These are phyloP conservation scores for Acer campestre DNA, from an alignment of 345 rosid species.

Conservation along the genomic window DNA sequence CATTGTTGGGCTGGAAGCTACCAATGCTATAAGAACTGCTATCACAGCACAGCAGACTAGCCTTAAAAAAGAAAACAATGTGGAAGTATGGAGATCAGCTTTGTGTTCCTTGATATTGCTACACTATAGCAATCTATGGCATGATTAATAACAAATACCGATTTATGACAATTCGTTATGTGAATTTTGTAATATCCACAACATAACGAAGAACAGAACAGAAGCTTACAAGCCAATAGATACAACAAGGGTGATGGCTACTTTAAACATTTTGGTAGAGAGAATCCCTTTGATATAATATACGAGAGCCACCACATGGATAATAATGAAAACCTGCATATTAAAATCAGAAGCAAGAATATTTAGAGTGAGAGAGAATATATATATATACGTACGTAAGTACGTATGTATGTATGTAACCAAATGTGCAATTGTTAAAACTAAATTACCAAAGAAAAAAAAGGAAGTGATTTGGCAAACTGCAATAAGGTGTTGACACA, in stretches of 20 bases:
- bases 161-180: background rate
- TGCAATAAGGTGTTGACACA: background rate
- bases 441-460: background rate
- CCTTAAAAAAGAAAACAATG: constrained; percentile 53
- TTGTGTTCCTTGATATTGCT: constrained; percentile 5
- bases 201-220: constrained; percentile 14
- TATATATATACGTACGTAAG: background rate
- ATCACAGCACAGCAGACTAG: constrained; percentile 69
- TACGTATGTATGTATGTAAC: background rate
- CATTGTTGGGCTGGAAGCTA: constrained; percentile 98
- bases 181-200: background rate
- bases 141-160: background rate
- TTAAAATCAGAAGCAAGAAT: constrained; percentile 1
- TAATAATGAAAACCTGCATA: constrained; percentile 86
- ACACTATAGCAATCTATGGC: constrained; percentile 1
- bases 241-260: constrained; percentile 88
- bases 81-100: constrained; percentile 21
- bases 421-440: background rate
- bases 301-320: constrained; percentile 93
- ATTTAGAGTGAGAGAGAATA: background rate
- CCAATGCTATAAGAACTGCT: constrained; percentile 87
- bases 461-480: background rate
- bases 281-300: constrained; percentile 89
- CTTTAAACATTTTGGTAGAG: constrained; percentile 90
- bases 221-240: constrained; percentile 89